phyloP scores from a whole-genome alignment of 805 yeast species.

The Saturnispora bothae region DNA sequence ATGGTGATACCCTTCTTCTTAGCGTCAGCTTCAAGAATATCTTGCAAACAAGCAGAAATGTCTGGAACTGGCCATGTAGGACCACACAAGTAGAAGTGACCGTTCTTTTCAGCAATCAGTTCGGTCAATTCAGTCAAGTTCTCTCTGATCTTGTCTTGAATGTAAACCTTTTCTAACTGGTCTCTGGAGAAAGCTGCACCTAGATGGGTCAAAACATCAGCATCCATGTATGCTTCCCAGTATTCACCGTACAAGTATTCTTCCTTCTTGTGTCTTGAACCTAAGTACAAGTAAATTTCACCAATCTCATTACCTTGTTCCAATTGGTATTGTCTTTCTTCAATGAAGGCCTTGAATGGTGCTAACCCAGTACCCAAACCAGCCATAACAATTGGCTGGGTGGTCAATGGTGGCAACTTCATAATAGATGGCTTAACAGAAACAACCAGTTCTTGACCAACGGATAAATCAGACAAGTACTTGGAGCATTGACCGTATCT shows the following conservation, averaged over 20 bases:
- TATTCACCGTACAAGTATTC: conserved; percentile 94
- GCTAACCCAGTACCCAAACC: conserved; percentile 98
- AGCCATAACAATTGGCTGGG: conserved; percentile 90
- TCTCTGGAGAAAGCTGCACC: conserved; percentile 99
- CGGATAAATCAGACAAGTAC: conserved; percentile 64
- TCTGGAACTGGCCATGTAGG: conserved; percentile 99
- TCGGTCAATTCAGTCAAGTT: conserved; percentile 60
- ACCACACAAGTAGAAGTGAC: conserved; percentile 93
- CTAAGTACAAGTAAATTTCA: conserved; percentile 75
- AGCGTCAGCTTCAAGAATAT: conserved; percentile 67
- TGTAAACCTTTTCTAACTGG: conserved; percentile 88
- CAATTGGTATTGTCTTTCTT: conserved; percentile 89
- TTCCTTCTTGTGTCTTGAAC: conserved; percentile 91
- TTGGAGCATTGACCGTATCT: conserved; percentile 94
- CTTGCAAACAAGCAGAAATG: conserved; percentile 80
- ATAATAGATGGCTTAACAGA: conserved; percentile 94
- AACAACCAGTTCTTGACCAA: conserved; percentile 83
- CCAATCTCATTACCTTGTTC: conserved; percentile 86
- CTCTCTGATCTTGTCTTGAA: conserved; percentile 86
- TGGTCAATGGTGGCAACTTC: conserved; percentile 83
- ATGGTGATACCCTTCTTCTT: conserved; percentile 51
- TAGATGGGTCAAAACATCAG: conserved; percentile 83
- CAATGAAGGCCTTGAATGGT: conserved; percentile 95
- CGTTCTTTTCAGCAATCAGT: conserved; percentile 68
- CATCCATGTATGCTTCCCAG: conserved; percentile 93